Evolutionary conservation across 768 basidiomycete species (phyloP).

Genomic region (Rhodotorula graminis): DNA sequence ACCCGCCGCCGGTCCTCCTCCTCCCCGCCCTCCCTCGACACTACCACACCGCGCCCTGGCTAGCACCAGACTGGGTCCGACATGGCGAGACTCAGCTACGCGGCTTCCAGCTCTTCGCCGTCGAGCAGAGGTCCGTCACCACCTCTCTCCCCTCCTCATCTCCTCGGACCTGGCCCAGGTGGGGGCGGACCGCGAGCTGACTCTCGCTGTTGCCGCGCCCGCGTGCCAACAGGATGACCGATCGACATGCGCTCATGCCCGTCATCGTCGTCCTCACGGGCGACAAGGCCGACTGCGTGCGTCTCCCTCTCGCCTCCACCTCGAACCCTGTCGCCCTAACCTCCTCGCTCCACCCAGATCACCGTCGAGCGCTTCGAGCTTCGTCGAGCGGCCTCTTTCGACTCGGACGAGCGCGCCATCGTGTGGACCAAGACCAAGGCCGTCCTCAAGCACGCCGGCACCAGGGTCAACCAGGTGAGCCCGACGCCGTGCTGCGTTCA

Average conservation of each 20-base stretch:
- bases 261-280: constrained; percentile 13
- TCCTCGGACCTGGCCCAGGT: neutral
- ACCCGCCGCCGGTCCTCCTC: neutral
- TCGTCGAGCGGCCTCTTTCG: rapidly evolving
- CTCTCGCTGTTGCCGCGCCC: no score
- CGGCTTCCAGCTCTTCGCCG: constrained; percentile 1
- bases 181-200: neutral
- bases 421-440: neutral
- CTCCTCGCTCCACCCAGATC: neutral
- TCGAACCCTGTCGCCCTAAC: neutral
- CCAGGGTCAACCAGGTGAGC: neutral
- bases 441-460: neutral
- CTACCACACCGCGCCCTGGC: neutral
- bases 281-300: constrained; percentile 8
- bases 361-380: neutral
- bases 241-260: neutral
- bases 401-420: neutral
- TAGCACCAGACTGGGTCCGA: neutral
- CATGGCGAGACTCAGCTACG: neutral
- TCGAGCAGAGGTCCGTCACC: constrained; percentile 2
- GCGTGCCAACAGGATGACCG: neutral
- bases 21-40: neutral
- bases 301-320: neutral
- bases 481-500: neutral
- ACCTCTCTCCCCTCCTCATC: no score